Evolutionary conservation across 768 basidiomycete species (phyloP).

Genomic region (Russula sp.): DNA sequence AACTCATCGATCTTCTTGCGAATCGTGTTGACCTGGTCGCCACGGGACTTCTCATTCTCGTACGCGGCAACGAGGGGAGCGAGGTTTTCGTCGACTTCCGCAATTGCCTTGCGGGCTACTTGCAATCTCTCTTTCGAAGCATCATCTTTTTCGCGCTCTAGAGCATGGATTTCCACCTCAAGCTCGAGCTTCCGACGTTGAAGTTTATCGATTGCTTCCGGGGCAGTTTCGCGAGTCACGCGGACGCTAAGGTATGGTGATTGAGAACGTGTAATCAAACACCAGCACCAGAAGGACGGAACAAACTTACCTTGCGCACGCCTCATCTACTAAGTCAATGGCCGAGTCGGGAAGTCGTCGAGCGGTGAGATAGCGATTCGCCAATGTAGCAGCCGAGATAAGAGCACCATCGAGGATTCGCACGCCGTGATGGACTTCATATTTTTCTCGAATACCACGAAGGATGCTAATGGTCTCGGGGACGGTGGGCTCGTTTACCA

Average conservation of each 20-base stretch:
- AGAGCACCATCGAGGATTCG: conserved; percentile 82
- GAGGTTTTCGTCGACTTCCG: conserved; percentile 79
- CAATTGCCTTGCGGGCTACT: conserved; percentile 66
- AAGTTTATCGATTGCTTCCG: conserved; percentile 87
- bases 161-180: conserved; percentile 90
- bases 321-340: conserved; percentile 90
- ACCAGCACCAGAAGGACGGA: background rate
- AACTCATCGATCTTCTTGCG: conserved; percentile 85
- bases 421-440: conserved; percentile 83
- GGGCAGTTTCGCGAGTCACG: conserved; percentile 89
- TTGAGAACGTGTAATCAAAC: conserved; percentile 2
- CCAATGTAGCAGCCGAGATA: conserved; percentile 83
- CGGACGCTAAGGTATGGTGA: conserved; percentile 49
- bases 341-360: conserved; percentile 77
- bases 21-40: conserved; percentile 70
- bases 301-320: conserved; percentile 65
- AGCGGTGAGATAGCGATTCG: conserved; percentile 86
- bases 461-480: conserved; percentile 89
- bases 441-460: conserved; percentile 90
- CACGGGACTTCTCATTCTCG: conserved; percentile 76
- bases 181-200: conserved; percentile 85
- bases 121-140: conserved; percentile 80
- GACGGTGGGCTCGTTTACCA: conserved; percentile 87
- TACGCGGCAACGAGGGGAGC: conserved; percentile 78
- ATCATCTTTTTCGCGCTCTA: conserved; percentile 86